Evolutionary conservation across 2,329 filamentous ascomycete species (phyloP), one percentile per base, ranked within the genome.

Genomic region (Myriosclerotinia scirpicola): DNA sequence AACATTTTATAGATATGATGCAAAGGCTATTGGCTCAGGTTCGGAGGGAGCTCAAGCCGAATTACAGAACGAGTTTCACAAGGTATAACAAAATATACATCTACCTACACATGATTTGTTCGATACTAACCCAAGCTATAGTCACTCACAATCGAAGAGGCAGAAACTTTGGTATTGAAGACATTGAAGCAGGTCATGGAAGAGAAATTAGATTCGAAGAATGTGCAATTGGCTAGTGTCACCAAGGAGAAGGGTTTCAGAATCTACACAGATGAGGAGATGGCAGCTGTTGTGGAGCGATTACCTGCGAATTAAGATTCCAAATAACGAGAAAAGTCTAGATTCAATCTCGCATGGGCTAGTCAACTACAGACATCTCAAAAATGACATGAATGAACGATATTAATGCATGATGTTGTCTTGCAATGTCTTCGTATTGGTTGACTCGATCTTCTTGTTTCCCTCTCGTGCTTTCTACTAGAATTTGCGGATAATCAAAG

Each of bases 181-280:
- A 99, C 95, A 48, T 80, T 99, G 79, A 99, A 98, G 86, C 95
- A 99, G 82, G 95, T 99, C 73, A 99, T 99, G 95, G 95, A 99
- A 82, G 95, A 99, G 87, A 99, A 99, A 84, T 85, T 99, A 69
- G 95, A 99, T 78, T 87, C 93, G 71, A 99, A 99, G 87, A 99
- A 99, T 77, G 95, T 99, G 72, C 95, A 99, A 83, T 81, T 99
- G 73, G 95, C 95, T 64, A 98, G 94, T 77, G 95, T 99, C 67
- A 99, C 95, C 70, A 96, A 93, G 84, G 94, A 97, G 73, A 94
- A 91, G 81, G 95, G 95, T 66, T 99, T 99, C 85, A 90, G 92
- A 82, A 97, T 99, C 87, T 99, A 99, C 84, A 90, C 89, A 67
- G 95, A 99, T 75, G 92, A 94, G 76, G 94, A 98, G 83, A 99